Conservation (phyloP, 805 yeast species). For the Candida awuae region DNA sequence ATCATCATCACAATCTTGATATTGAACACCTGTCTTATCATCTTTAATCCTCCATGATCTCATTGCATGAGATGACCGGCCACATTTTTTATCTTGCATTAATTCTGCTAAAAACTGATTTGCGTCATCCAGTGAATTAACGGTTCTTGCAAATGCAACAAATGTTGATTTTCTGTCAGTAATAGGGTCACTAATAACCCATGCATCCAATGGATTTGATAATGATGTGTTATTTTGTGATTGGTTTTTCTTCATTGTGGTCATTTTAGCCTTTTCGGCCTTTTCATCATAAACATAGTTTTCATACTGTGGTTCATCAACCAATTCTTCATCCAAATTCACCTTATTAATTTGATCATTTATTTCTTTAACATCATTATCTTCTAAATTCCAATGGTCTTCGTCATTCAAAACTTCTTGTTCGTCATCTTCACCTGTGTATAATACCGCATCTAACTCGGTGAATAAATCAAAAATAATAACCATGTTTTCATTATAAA, state of each 20-base stretch:
- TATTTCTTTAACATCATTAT: constrained; percentile 6
- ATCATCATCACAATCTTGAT: constrained; percentile 91
- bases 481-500: constrained; percentile 56
- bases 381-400: constrained; percentile 21
- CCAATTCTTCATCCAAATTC: constrained; percentile 1
- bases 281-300: constrained; percentile 23
- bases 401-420: constrained; percentile 15
- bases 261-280: constrained; percentile 22
- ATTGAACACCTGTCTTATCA: constrained; percentile 42
- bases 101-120: constrained; percentile 41
- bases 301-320: constrained; percentile 6
- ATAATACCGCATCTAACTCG: constrained; percentile 52
- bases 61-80: constrained; percentile 72
- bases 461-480: constrained; percentile 71
- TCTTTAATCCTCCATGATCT: constrained; percentile 73
- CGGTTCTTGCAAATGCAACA: constrained; percentile 63
- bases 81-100: constrained; percentile 56
- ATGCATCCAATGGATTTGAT: constrained; percentile 54
- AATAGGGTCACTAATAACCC: constrained; percentile 73
- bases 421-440: constrained; percentile 28
- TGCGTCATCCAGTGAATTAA: constrained; percentile 63
- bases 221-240: constrained; percentile 1
- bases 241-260: constrained; percentile 3
- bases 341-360: neutral
- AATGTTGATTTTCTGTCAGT: constrained; percentile 81